These are phyloP conservation scores for Arthrobotrys sphaeroides DNA, from an alignment of 2,329 filamentous ascomycete genomes.

Conservation along the genomic window DNA sequence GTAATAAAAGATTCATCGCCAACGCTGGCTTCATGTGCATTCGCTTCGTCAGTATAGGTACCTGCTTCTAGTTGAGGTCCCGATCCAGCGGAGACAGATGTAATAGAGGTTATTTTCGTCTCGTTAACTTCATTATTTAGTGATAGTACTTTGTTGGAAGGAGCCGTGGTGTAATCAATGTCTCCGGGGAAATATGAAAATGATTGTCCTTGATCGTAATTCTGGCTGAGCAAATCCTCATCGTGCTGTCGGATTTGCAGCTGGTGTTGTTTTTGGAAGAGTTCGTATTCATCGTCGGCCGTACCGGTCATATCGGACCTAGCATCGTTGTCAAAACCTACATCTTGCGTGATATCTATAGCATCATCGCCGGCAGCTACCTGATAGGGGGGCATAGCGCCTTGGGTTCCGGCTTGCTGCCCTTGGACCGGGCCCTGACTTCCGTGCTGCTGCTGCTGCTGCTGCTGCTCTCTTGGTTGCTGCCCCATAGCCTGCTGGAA, in stretches of 20 bases:
- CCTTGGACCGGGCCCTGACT: conserved; percentile 52
- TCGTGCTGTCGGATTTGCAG: conserved; percentile 56
- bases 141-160: background rate
- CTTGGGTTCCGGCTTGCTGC: conserved; percentile 50
- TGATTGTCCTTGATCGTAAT: conserved; percentile 57
- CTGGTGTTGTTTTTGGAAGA: conserved; percentile 57
- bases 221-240: conserved; percentile 58
- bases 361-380: conserved; percentile 54
- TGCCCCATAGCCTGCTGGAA: conserved; percentile 41
- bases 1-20: conserved; percentile 46
- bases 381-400: conserved; percentile 52
- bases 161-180: conserved; percentile 14
- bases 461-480: conserved; percentile 42
- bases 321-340: conserved; percentile 55
- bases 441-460: conserved; percentile 44
- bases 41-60: conserved; percentile 48
- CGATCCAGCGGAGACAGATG: conserved; percentile 37
- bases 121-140: conserved; percentile 34
- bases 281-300: conserved; percentile 56
- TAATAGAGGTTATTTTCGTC: conserved; percentile 15
- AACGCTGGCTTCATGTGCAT: conserved; percentile 42
- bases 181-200: conserved; percentile 37
- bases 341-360: conserved; percentile 54
- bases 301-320: conserved; percentile 53
- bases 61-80: conserved; percentile 36